These are phyloP conservation scores for Adansonia digitata DNA, from an alignment of 345 rosid species.

Conservation along the genomic window DNA sequence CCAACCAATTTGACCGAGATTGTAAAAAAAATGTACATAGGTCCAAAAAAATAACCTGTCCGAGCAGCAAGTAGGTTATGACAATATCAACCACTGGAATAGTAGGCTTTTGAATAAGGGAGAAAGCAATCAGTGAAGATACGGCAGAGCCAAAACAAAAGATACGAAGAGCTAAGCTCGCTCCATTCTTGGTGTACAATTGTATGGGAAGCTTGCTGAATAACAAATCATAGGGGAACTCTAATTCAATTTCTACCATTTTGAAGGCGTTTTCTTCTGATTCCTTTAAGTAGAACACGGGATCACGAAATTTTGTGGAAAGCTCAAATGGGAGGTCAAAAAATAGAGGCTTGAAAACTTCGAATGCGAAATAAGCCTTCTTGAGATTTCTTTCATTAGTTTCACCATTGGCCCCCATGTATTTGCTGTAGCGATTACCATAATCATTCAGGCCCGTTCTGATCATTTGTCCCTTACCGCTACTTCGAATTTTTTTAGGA, in stretches of 20 bases:
- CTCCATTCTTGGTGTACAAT: background rate
- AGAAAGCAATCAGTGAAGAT: background rate
- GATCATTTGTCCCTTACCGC: background rate
- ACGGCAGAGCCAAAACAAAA: background rate
- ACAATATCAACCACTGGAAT: no score
- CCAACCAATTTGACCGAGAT: no score
- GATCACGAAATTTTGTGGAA: background rate
- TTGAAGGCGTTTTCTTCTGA: background rate
- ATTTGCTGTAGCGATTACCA: no score
- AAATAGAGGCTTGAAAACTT: slow-evolving; percentile 37
- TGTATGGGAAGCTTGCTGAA: background rate
- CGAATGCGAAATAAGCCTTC: slow-evolving; percentile 23
- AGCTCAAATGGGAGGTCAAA: background rate
- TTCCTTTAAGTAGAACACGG: background rate
- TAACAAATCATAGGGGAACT: background rate
- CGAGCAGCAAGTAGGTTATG: no score
- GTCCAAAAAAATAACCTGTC: no score
- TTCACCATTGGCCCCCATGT: no score
- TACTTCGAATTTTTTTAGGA: no score
- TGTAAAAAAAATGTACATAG: no score
- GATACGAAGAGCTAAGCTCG: background rate
- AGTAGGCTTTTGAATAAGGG: background rate
- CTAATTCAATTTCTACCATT: background rate
- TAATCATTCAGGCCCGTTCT: background rate
- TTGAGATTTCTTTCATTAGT: no score